These are phyloP conservation scores for Hippophae gyantsensis DNA, from an alignment of 306 rosid species.

Conservation along the genomic window DNA sequence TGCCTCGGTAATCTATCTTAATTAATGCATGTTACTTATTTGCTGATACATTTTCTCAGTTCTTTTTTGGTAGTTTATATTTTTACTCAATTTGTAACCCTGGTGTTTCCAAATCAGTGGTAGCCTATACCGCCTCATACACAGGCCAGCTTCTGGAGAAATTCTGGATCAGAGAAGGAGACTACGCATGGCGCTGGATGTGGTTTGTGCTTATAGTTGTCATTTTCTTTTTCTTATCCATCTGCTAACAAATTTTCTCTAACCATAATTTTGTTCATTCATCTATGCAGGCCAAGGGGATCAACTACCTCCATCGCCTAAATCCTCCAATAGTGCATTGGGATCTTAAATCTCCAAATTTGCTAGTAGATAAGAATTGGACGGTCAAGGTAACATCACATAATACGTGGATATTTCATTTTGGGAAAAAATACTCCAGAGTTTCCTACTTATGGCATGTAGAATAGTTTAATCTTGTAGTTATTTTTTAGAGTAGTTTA, in stretches of 20 bases:
- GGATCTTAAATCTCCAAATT: conserved; percentile 98
- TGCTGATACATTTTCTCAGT: background rate
- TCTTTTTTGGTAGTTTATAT: background rate
- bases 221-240: conserved; percentile 5
- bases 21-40: background rate
- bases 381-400: conserved; percentile 57
- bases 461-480: too few species aligned
- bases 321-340: conserved; percentile 88
- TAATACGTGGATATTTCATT: conserved; percentile 9
- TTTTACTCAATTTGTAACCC: conserved; percentile 6
- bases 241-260: background rate
- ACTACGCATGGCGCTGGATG: conserved; percentile 84
- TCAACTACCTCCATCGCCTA: conserved; percentile 90
- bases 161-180: conserved; percentile 69
- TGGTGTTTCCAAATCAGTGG: conserved; percentile 47
- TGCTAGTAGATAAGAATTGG: conserved; percentile 93
- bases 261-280: conserved; percentile 4
- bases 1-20: conserved; percentile 54
- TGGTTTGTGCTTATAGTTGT: conserved; percentile 39
- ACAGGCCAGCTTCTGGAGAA: conserved; percentile 84
- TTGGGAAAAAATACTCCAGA: background rate
- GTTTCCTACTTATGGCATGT: too few species aligned
- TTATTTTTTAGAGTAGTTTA: too few species aligned
- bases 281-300: conserved; percentile 79
- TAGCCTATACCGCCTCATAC: conserved; percentile 79